These are phyloP conservation scores for Epichloe typhina DNA, from an alignment of 2,329 filamentous ascomycete species.

Conservation along the genomic window DNA sequence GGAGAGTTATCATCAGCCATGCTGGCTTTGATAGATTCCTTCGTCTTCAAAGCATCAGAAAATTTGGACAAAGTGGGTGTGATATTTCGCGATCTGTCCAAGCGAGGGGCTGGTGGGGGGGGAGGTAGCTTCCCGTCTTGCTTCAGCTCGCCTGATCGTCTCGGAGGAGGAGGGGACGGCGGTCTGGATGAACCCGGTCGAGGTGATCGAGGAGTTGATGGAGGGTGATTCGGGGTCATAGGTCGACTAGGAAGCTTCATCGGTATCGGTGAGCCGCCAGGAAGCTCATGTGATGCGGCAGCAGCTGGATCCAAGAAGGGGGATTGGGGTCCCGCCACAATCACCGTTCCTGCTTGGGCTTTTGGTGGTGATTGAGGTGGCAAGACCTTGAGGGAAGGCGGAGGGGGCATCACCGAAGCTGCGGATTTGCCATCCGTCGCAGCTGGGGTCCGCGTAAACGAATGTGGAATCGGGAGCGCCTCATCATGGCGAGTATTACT, in stretches of 20 bases:
- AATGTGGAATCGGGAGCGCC: conserved; percentile 10
- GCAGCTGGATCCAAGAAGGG: conserved; percentile 36
- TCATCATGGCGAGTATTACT: conserved; percentile 12
- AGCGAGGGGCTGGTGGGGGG: conserved; percentile 64
- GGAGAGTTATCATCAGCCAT: conserved; percentile 48
- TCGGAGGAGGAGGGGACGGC: conserved; percentile 50
- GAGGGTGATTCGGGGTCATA: conserved; percentile 34
- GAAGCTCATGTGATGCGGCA: conserved; percentile 25
- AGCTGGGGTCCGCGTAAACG: conserved; percentile 13
- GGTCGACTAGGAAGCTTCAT: conserved; percentile 44
- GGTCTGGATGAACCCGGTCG: conserved; percentile 34
- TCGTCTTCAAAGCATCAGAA: conserved; percentile 8
- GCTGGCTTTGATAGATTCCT: conserved; percentile 7
- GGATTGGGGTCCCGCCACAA: conserved; percentile 27
- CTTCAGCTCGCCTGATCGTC: conserved; percentile 46
- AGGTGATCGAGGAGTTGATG: conserved; percentile 28
- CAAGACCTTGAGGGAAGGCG: conserved; percentile 55
- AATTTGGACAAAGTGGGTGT: conserved; percentile 9
- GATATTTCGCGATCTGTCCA: conserved; percentile 47
- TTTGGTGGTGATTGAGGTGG: conserved; percentile 59
- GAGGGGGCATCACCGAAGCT: conserved; percentile 29
- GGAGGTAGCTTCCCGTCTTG: conserved; percentile 32
- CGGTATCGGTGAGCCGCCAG: conserved; percentile 29
- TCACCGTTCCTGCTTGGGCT: conserved; percentile 19
- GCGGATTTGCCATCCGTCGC: conserved; percentile 12